Evolutionary conservation across 805 yeast genomes (phyloP), one percentile per base, ranked within the genome.

Genomic region (Isabelozyma gotoi): DNA sequence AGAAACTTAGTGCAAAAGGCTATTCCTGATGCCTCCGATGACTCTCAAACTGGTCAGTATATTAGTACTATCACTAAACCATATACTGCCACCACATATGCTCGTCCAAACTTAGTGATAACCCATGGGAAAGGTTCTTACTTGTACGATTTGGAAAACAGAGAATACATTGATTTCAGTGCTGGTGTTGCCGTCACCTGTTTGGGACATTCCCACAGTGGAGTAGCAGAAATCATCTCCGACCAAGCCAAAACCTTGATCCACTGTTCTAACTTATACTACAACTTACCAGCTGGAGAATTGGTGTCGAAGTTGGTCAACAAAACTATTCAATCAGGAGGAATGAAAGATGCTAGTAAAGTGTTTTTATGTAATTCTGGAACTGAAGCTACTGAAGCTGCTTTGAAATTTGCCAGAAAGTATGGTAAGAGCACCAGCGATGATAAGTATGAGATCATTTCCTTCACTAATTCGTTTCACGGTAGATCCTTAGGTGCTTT

Each of bases 151-250:
- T 65, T 85, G 39, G 89, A 88, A 54, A 85, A 85, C 47, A 75
- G 80, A 33, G 77, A 84, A 60, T 94, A 84, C 58, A 75, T 94
- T 40, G 99, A 94, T 61, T 92, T 94, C 66, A 84, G 92, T 1
- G 90, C 97, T 2, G 99, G 99, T 41, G 92, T 94, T 52, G 98
- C 99, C 1, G 99, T 94, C 12, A 92, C 96, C n/a, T 84, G 88
- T 1, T 71, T 94, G 49, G 99, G 99, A 2, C 98, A 94, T 60
- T 73, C 90, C 19, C 78, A 94, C 54, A 81, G 82, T 3, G 84
- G 82, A 48, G 77, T 94, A 31, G 78, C 96, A 5, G 70, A 84
- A 42, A 79, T 94, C 47, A 62, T 90, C 48, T 64, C 67, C 44
- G 85, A 85, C 35, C 99, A 94, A 67, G 80, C 90, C 1, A 61